Evolutionary conservation across 2,329 filamentous ascomycete genomes (phyloP).

Genomic region (Pseudogymnoascus sp.): DNA sequence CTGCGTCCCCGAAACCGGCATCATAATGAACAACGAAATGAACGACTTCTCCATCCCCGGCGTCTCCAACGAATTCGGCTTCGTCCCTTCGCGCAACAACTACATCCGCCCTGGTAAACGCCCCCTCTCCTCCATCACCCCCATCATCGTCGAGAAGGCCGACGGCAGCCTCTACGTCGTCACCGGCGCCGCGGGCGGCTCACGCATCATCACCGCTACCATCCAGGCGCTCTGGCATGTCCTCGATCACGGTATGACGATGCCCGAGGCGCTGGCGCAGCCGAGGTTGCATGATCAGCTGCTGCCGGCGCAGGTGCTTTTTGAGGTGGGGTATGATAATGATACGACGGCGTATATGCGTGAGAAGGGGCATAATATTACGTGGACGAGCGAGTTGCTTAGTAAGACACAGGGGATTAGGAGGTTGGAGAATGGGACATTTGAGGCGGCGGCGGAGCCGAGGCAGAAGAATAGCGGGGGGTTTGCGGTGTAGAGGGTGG

Average conservation of each 20-base stretch:
- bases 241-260: slow-evolving; percentile 54
- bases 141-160: slow-evolving; percentile 63
- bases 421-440: slow-evolving; percentile 53
- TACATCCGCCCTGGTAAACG: slow-evolving; percentile 75
- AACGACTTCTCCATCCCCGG: slow-evolving; percentile 83
- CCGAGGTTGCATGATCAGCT: slow-evolving; percentile 78
- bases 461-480: slow-evolving; percentile 65
- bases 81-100: slow-evolving; percentile 70
- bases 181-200: slow-evolving; percentile 72
- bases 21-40: slow-evolving; percentile 50
- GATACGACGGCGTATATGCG: slow-evolving; percentile 54
- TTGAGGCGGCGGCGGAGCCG: slow-evolving; percentile 71
- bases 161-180: slow-evolving; percentile 59
- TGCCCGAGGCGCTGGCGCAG: slow-evolving; percentile 52
- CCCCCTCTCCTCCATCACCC: slow-evolving; percentile 74
- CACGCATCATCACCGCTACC: slow-evolving; percentile 73
- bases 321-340: slow-evolving; percentile 65
- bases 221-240: slow-evolving; percentile 67
- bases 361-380: slow-evolving; percentile 61
- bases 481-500: slow-evolving; percentile 25
- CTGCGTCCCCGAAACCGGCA: slow-evolving; percentile 63
- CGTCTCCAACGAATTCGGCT: slow-evolving; percentile 73
- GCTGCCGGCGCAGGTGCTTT: slow-evolving; percentile 57
- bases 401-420: slow-evolving; percentile 67
- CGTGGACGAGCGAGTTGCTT: slow-evolving; percentile 53